A percentile compares a stretch with the other conserved stretches of the same genome.
These are phyloP conservation scores for Colletotrichum sp. DNA, from an alignment of 2,329 filamentous ascomycete genomes.

Conservation along the genomic window DNA sequence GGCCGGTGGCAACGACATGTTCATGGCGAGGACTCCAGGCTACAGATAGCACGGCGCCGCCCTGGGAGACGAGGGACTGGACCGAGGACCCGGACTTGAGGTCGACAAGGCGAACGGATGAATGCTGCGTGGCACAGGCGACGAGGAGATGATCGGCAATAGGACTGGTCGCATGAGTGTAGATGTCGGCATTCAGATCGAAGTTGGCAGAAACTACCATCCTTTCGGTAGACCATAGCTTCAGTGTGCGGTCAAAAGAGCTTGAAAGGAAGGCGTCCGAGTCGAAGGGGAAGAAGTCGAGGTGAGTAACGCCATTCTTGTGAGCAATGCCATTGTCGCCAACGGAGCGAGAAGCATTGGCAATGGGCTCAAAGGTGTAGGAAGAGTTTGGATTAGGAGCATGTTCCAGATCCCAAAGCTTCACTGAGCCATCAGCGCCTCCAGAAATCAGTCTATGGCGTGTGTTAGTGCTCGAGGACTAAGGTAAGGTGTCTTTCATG, in stretches of 20 bases:
- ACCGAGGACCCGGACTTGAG: constrained; percentile 80
- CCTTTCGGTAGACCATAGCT: constrained; percentile 73
- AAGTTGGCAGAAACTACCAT: constrained; percentile 70
- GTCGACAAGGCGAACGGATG: constrained; percentile 84
- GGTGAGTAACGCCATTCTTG: constrained; percentile 75
- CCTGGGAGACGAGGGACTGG: constrained; percentile 73
- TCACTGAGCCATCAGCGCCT: constrained; percentile 83
- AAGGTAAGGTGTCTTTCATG: not conserved
- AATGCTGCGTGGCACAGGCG: constrained; percentile 87
- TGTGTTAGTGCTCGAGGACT: not conserved
- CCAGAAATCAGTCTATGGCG: constrained; percentile 75
- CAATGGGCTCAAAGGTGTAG: constrained; percentile 60
- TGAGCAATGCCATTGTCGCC: constrained; percentile 46
- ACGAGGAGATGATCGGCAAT: constrained; percentile 78
- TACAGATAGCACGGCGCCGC: constrained; percentile 70
- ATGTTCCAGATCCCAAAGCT: constrained; percentile 84
- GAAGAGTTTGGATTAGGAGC: constrained; percentile 47
- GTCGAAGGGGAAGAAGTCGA: constrained; percentile 83
- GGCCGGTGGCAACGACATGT: constrained; percentile 81
- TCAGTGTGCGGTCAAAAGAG: constrained; percentile 79
- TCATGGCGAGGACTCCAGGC: constrained; percentile 85
- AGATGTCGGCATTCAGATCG: constrained; percentile 70
- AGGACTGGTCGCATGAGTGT: constrained; percentile 79
- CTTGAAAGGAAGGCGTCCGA: constrained; percentile 76
- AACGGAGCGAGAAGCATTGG: constrained; percentile 51